phyloP scores from a whole-genome alignment of 495 filamentous ascomycete genomes.

The Penicillium bovifimosum region DNA sequence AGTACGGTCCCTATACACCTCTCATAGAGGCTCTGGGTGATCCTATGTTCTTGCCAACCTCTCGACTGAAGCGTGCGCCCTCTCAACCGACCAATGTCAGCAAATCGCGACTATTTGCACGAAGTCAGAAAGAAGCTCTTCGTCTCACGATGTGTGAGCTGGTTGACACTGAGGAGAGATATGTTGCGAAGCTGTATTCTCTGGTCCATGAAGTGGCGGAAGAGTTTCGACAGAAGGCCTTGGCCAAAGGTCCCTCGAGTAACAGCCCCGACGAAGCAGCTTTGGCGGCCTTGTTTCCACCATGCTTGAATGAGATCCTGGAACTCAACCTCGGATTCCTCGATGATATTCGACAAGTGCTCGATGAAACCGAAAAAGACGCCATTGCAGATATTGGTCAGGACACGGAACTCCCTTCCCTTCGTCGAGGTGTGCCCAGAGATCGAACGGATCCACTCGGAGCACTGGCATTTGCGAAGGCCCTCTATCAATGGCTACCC shows the following conservation, averaged over 20 bases:
- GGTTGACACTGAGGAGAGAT: slow-evolving; percentile 89
- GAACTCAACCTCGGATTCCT: slow-evolving; percentile 75
- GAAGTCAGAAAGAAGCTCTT: slow-evolving; percentile 75
- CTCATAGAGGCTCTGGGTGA: slow-evolving; percentile 75
- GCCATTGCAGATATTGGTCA: slow-evolving; percentile 62
- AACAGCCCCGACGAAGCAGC: slow-evolving; percentile 68
- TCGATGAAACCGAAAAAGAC: slow-evolving; percentile 79
- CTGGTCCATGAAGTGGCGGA: slow-evolving; percentile 69
- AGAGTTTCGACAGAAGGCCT: slow-evolving; percentile 67
- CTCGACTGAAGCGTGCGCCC: slow-evolving; percentile 77
- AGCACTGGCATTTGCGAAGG: slow-evolving; percentile 64
- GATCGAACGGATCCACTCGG: slow-evolving; percentile 66
- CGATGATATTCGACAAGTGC: slow-evolving; percentile 62
- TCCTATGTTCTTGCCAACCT: slow-evolving; percentile 79
- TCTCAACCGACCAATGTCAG: slow-evolving; percentile 77
- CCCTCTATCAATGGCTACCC: slow-evolving; percentile 84
- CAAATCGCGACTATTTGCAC: slow-evolving; percentile 64
- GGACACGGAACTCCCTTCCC: slow-evolving; percentile 45
- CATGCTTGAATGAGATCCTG: slow-evolving; percentile 68
- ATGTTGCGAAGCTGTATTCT: slow-evolving; percentile 78
- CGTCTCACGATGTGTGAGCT: slow-evolving; percentile 87
- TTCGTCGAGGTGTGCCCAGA: slow-evolving; percentile 28
- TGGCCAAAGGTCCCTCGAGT: slow-evolving; percentile 50
- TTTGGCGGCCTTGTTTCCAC: slow-evolving; percentile 72
- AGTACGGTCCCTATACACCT: slow-evolving; percentile 69